Evolutionary conservation across 2,329 filamentous ascomycete genomes (phyloP), one percentile per base, ranked within the genome.

Genomic region (Aspergillus spinulosporus): DNA sequence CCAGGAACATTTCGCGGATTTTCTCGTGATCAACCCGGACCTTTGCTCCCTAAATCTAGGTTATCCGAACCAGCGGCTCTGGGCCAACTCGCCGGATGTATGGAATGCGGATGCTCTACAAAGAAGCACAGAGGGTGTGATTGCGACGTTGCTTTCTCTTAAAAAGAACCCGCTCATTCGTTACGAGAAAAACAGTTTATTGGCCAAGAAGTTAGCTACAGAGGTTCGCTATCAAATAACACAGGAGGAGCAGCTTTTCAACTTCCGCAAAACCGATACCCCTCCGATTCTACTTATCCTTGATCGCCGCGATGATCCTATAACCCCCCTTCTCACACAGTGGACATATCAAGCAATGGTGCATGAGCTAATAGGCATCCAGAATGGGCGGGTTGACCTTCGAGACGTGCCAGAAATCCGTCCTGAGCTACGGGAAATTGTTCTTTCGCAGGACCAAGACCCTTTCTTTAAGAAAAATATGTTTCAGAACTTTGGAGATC

Each of bases 311-410:
- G 92, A 97, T 69, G 94, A 99, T 67, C 93, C 94, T 0, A 89
- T 97, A 49, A 99, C 94, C 3, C 94, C 94, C 0, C 78, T 99
- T 8, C 82, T 99, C 49, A 96, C 92, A 2, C 94, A 99, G 72
- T 99, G 94, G 94, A 99, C 94, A 28, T 99, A 99, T 69, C 94
- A 99, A 75, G 94, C 94, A n/a, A 99, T 99, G 92, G 94, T 99
- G 0, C 94, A 99, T 71, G 94, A 99, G 68, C 78, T 97, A 1
- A 80, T 99, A 9, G 94, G 94, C 4, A 96, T 99, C 63, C 85
- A 89, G 57, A 97, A 97, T 71, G 94, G 94, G n/a, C 84, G 93
- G 49, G 94, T 99, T 0, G 89, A 96, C 68, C 80, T 99, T 34
- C 88, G 88, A 60, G 84, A 90, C 54, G 87, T 96, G 0, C 90